Evolutionary conservation across 139 green algal species (phyloP).

Genomic region (Dunaliella primolecta): DNA sequence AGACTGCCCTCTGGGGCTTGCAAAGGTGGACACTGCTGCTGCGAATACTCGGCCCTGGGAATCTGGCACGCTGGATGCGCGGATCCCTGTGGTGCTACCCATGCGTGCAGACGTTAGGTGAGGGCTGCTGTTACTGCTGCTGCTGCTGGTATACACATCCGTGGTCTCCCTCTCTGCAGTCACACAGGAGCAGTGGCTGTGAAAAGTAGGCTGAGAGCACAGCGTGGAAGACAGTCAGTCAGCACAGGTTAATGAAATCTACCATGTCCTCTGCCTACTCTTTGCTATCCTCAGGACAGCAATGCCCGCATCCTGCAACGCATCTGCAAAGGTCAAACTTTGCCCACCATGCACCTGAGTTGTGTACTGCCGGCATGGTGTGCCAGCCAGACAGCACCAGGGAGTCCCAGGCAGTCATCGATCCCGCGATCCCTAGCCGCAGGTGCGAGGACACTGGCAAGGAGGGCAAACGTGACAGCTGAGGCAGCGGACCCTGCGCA

Average conservation of each 20-base stretch:
- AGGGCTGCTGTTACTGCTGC: not conserved
- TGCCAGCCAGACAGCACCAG: conserved; percentile 7
- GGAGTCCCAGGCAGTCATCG: not conserved
- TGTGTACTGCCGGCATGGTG: not conserved
- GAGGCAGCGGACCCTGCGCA: too few species aligned
- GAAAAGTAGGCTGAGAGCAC: not conserved
- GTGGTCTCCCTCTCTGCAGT: not conserved
- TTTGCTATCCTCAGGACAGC: too few species aligned
- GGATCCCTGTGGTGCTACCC: not conserved
- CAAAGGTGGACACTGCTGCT: not conserved
- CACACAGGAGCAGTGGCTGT: not conserved
- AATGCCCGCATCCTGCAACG: not conserved
- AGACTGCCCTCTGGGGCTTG: too few species aligned
- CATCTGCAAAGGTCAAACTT: not conserved
- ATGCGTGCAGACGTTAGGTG: not conserved
- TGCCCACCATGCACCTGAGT: not conserved
- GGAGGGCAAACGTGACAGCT: too few species aligned
- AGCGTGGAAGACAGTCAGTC: not conserved
- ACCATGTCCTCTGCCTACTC: too few species aligned
- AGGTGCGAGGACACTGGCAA: not conserved
- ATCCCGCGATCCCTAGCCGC: not conserved
- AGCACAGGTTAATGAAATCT: too few species aligned
- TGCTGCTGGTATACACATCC: not conserved
- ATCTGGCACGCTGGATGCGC: not conserved
- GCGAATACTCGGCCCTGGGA: not conserved